Base-by-base conservation (phyloP, 768 basidiomycete species). In the Tubosaeta sp. region DNA sequence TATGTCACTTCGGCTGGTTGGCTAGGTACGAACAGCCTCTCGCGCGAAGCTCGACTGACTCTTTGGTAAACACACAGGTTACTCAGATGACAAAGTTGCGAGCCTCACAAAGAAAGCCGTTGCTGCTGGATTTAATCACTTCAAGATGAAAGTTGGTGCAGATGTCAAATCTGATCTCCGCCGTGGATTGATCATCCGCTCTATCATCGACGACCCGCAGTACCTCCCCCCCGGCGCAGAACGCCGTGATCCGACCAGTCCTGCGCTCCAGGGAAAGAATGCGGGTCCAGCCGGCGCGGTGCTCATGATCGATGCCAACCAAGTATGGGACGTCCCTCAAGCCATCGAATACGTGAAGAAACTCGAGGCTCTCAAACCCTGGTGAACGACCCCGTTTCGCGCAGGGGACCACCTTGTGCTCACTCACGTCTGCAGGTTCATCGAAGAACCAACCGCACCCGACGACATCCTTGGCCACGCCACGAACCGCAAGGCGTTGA, bases 81-180 rank as follows among this genome's bases (percentile, higher is more conserved):
- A 97, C 71, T 82, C 80, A 16, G 94, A 97, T 65, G 94, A 95
- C 66, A 96, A 96, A 65, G 83, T 98, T 22, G 79, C 83, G 1
- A 79, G 83, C 8, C 79, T 98, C 46, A 96, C 92, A 9, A 84
- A 83, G 61, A 90, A 94, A 64, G 90, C 93, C 29, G 76, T 98
- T 46, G 70, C 78, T 21, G 81, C 79, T 39, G 94, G 94, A 19
- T 98, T 98, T 81, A 95, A 91, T 72, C 94, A 96, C 73, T 98
- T 98, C 82, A 97, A 97, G 73, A 94, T 97, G 86, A 98, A 97
- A 74, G 95, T 98, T 57, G 95, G 95, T 47, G 86, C 87, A 22
- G 78, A 89, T 69, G 75, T 81, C 50, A 79, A 83, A 34, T 82
- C 86, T 65, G 95, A 96, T 70, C 74, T 94, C 46, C 86, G 92